These are phyloP conservation scores for Apium graveolens DNA, from an alignment of 129 eudicot species.

Conservation along the genomic window DNA sequence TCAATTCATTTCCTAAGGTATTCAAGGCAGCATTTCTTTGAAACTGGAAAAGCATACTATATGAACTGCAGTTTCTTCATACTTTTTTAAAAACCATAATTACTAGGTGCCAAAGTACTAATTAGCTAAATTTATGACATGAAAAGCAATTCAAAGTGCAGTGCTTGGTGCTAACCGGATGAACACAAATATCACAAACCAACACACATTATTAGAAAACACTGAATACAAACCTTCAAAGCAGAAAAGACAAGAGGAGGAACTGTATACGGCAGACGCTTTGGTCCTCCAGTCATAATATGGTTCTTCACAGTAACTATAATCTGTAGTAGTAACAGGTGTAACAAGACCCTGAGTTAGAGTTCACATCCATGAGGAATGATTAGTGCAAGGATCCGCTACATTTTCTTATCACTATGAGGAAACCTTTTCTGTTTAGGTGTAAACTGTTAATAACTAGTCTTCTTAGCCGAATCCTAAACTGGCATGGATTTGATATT, in stretches of 20 bases:
- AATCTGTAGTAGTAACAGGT: constrained; percentile 41
- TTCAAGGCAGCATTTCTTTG: background rate
- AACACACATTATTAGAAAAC: background rate
- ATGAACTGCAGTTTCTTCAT: background rate
- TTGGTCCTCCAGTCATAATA: constrained; percentile 86
- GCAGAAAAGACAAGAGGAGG: constrained; percentile 95
- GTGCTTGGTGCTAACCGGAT: background rate
- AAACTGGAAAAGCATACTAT: background rate
- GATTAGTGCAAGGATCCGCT: background rate
- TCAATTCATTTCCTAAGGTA: background rate
- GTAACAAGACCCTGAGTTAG: background rate
- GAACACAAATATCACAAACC: background rate
- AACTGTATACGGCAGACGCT: constrained; percentile 83
- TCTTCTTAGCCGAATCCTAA: background rate
- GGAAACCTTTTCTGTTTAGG: background rate
- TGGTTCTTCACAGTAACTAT: constrained; percentile 71
- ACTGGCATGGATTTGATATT: background rate
- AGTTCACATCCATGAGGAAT: background rate
- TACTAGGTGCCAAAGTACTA: background rate
- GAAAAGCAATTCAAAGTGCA: background rate
- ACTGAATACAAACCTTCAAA: constrained; percentile 54
- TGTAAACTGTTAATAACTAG: background rate
- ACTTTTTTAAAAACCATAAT: background rate
- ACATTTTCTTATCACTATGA: background rate
- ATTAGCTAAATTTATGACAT: background rate